Evolutionary conservation across 2,329 filamentous ascomycete genomes (phyloP).

Genomic region (Fusarium albidum): DNA sequence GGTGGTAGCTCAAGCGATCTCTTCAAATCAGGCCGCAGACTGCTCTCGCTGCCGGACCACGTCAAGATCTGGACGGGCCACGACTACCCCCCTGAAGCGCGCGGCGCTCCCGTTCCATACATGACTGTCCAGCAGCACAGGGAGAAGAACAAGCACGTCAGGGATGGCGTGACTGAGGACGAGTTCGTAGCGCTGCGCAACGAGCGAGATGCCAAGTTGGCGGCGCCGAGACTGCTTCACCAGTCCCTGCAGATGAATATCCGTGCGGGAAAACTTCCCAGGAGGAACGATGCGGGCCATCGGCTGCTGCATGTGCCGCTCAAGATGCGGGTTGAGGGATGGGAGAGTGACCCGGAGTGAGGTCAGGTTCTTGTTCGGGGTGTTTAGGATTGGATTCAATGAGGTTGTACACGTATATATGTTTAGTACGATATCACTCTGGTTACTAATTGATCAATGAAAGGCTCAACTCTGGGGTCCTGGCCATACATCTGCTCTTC

Average conservation of each 20-base stretch:
- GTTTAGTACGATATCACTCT: no score
- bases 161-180: constrained; percentile 49
- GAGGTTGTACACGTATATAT: no score
- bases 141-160: constrained; percentile 57
- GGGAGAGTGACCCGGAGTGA: no score
- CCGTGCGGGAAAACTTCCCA: constrained; percentile 55
- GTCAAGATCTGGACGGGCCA: constrained; percentile 63
- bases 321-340: constrained; percentile 23
- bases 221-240: constrained; percentile 57
- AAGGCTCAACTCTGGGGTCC: no score
- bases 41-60: constrained; percentile 53
- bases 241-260: constrained; percentile 63
- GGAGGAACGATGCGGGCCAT: constrained; percentile 38
- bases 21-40: constrained; percentile 51
- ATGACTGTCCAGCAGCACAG: constrained; percentile 57
- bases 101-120: constrained; percentile 48
- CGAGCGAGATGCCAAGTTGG: constrained; percentile 53
- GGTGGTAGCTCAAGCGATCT: constrained; percentile 56
- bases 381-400: no score
- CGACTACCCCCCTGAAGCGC: constrained; percentile 56
- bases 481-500: no score
- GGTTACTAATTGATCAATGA: no score
- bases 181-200: constrained; percentile 55
- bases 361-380: no score
- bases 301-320: constrained; percentile 49